phyloP scores from a whole-genome alignment of 768 basidiomycete genomes.

The Naganishia vaughanmartiniae region DNA sequence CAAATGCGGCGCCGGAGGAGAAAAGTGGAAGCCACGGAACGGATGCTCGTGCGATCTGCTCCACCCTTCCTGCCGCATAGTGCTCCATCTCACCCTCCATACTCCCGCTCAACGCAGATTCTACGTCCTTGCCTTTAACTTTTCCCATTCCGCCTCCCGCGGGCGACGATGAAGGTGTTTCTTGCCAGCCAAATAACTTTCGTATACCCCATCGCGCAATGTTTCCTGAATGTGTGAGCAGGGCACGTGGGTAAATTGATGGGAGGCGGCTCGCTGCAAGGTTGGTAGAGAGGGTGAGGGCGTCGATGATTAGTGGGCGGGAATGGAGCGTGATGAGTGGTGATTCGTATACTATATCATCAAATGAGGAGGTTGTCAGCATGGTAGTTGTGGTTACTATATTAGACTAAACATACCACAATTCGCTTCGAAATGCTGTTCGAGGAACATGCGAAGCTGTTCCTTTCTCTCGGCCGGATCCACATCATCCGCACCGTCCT shows the following conservation, averaged over 20 bases:
- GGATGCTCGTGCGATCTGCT: background rate
- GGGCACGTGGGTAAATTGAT: constrained; percentile 17
- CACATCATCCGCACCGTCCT: background rate
- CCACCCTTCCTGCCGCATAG: background rate
- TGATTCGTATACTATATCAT: constrained; percentile 31
- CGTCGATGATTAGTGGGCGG: constrained; percentile 19
- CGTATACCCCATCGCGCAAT: background rate
- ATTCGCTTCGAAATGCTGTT: constrained; percentile 28
- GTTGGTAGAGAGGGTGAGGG: constrained; percentile 17
- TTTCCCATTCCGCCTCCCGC: too few species aligned
- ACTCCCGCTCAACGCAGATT: background rate
- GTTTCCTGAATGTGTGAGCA: constrained; percentile 14
- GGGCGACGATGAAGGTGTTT: background rate
- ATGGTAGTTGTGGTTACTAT: too few species aligned
- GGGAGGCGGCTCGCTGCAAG: constrained; percentile 21
- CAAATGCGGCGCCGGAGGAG: background rate
- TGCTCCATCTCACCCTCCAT: background rate
- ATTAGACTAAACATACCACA: constrained; percentile 27
- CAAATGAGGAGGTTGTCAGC: background rate
- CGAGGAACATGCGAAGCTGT: constrained; percentile 9
- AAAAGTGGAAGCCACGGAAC: background rate
- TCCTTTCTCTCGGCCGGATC: background rate
- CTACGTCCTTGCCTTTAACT: background rate
- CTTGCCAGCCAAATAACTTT: background rate
- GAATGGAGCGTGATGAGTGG: constrained; percentile 27